A percentile compares a stretch with the other conserved stretches of the same genome.
Conservation (phyloP, 805 yeast genomes). For the Pichia eremophila region DNA sequence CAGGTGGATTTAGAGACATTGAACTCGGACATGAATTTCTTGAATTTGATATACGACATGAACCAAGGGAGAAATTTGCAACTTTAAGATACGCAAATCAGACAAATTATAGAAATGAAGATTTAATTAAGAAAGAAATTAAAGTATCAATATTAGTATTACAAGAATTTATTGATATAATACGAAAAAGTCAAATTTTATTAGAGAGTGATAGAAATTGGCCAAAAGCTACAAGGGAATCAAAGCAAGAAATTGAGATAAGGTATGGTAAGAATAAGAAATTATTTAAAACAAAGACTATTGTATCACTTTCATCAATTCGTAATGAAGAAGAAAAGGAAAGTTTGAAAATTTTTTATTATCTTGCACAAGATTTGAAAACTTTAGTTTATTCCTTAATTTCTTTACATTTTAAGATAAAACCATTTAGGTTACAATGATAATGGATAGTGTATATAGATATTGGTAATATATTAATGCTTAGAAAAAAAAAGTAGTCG, state of each 20-base stretch:
- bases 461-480: background rate
- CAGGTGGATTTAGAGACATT: conserved; percentile 20
- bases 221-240: conserved; percentile 32
- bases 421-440: background rate
- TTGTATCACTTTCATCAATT: conserved; percentile 9
- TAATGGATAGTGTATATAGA: background rate
- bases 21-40: conserved; percentile 38
- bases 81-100: conserved; percentile 33
- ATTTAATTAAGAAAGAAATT: conserved; percentile 31
- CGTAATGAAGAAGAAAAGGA: conserved; percentile 27
- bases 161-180: conserved; percentile 26
- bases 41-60: conserved; percentile 18
- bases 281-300: conserved; percentile 29
- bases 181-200: conserved; percentile 31
- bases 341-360: conserved; percentile 35
- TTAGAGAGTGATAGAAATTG: conserved; percentile 31
- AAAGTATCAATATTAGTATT: conserved; percentile 28
- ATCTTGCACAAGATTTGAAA: conserved; percentile 33
- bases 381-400: conserved; percentile 34
- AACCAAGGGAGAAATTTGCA: conserved; percentile 8
- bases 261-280: conserved; percentile 27
- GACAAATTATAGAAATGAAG: conserved; percentile 36
- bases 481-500: background rate
- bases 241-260: conserved; percentile 34
- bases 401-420: conserved; percentile 2